Percentiles rank a stretch among this genome's conserved stretches.
phyloP scores from a whole-genome alignment of 1,284 basidiomycete species.

The Meripilus lineatus region DNA sequence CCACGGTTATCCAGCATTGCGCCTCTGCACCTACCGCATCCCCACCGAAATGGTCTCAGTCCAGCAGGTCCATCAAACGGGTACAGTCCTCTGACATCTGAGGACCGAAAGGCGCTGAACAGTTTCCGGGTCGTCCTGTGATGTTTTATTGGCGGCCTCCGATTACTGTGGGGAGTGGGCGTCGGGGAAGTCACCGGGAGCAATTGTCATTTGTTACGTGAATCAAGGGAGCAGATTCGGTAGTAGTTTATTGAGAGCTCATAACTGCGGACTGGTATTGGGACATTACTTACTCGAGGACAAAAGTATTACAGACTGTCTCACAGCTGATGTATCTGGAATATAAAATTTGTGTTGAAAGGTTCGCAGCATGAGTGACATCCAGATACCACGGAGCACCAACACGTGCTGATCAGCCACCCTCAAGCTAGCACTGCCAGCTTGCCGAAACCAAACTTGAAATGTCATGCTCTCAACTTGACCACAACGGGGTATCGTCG shows the following conservation, averaged over 20 bases:
- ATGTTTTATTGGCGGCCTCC: conserved; percentile 3
- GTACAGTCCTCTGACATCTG: conserved; percentile 27
- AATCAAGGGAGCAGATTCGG: background rate
- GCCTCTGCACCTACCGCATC: conserved; percentile 21
- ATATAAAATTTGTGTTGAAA: too few species aligned
- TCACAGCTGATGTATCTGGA: too few species aligned
- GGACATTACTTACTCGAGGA: too few species aligned
- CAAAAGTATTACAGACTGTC: too few species aligned
- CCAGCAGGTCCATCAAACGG: conserved; percentile 14
- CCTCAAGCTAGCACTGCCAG: background rate
- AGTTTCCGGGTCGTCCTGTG: conserved; percentile 29
- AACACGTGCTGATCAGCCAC: background rate
- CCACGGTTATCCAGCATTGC: conserved; percentile 40
- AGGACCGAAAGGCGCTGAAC: conserved; percentile 27
- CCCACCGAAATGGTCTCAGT: conserved; percentile 12
- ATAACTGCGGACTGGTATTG: too few species aligned
- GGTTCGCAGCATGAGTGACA: too few species aligned
- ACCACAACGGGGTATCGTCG: conserved; percentile 13
- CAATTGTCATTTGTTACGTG: background rate
- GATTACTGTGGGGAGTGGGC: background rate
- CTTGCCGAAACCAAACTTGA: background rate
- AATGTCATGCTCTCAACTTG: too few species aligned
- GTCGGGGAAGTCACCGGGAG: background rate
- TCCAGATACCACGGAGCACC: too few species aligned
- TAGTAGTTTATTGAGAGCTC: too few species aligned